Conservation (phyloP, 2,329 filamentous ascomycete species). For the Aphanoascus verrucosus region DNA sequence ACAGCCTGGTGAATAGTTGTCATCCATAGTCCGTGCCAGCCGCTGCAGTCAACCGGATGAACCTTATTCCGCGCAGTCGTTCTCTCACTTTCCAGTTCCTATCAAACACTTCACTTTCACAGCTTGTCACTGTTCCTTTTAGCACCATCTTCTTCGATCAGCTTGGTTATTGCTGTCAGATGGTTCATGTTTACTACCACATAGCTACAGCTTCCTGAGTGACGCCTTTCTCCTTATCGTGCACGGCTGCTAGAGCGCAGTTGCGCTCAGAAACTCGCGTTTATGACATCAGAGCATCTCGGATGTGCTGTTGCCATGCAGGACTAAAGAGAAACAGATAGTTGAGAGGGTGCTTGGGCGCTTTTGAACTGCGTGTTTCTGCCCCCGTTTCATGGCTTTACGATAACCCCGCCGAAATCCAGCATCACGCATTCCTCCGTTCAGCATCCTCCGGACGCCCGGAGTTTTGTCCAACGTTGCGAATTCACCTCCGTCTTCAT, state of each 20-base stretch:
- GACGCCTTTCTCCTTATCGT: no score
- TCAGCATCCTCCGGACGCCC: background rate
- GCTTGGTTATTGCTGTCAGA: background rate
- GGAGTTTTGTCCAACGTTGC: background rate
- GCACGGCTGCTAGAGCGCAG: background rate
- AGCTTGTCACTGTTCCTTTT: background rate
- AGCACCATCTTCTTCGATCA: background rate
- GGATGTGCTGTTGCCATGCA: background rate
- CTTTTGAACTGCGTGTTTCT: background rate
- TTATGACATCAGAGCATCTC: conserved; percentile 2
- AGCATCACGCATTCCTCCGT: background rate
- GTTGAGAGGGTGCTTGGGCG: background rate
- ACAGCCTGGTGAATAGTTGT: background rate
- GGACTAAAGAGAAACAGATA: background rate
- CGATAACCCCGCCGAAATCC: no score
- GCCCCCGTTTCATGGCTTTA: background rate
- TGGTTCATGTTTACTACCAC: no score
- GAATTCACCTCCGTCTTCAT: background rate
- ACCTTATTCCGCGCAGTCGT: background rate
- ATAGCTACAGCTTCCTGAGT: no score
- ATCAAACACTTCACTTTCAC: background rate
- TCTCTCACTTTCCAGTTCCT: no score
- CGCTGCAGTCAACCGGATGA: background rate
- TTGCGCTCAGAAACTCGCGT: background rate
- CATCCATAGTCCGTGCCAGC: background rate